These are phyloP conservation scores for Nakataea oryzae DNA, from an alignment of 2,329 filamentous ascomycete genomes.

Conservation along the genomic window DNA sequence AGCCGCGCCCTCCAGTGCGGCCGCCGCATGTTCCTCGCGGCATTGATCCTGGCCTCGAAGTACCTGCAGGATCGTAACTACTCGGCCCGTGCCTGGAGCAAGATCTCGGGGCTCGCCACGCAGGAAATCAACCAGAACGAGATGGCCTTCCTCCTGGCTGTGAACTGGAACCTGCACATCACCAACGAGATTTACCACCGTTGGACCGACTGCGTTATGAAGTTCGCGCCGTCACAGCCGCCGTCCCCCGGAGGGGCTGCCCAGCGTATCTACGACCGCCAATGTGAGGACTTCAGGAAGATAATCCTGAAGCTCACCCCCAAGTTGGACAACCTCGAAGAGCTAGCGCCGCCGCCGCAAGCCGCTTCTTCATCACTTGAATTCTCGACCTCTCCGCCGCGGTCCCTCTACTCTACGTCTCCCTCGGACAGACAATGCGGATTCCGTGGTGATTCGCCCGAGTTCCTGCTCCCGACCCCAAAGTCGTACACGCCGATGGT, in stretches of 20 bases:
- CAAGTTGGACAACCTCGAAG: conserved; percentile 47
- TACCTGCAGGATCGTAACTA: conserved; percentile 98
- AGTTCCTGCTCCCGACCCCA: conserved; percentile 26
- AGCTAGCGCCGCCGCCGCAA: conserved; percentile 26
- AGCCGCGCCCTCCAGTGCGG: conserved; percentile 85
- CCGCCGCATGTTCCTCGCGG: conserved; percentile 92
- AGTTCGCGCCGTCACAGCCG: conserved; percentile 61
- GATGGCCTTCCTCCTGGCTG: conserved; percentile 77
- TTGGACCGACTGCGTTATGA: conserved; percentile 88
- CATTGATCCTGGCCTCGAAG: conserved; percentile 91
- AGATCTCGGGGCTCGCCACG: conserved; percentile 92
- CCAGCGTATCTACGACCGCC: conserved; percentile 29
- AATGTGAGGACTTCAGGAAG: conserved; percentile 45
- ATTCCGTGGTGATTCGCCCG: conserved; percentile 25
- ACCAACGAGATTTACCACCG: conserved; percentile 79
- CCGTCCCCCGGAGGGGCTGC: conserved; percentile 38
- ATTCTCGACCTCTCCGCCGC: conserved; percentile 26
- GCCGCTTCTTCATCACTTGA: conserved; percentile 17
- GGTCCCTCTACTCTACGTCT: conserved; percentile 30
- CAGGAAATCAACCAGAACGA: conserved; percentile 96
- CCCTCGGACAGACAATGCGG: conserved; percentile 23
- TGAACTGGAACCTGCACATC: conserved; percentile 93
- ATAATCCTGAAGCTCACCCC: conserved; percentile 47
- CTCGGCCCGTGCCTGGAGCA: conserved; percentile 95
- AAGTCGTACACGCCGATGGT: conserved; percentile 28